Conservation (phyloP, 495 filamentous ascomycete species). For the Xylaria curta region DNA sequence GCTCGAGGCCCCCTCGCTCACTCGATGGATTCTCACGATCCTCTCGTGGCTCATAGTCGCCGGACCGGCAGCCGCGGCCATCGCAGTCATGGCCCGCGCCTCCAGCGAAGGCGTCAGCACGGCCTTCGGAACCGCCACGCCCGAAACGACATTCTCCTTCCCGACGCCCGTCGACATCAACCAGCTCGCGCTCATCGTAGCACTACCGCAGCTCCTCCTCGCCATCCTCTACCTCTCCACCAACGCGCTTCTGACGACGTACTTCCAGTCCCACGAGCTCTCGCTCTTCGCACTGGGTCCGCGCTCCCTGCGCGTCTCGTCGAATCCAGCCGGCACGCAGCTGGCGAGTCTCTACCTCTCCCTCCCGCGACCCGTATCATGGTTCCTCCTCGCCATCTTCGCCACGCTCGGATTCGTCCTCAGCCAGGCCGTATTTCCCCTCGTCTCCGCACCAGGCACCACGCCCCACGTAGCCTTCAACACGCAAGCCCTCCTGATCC, state of each 20-base stretch:
- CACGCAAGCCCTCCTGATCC: constrained; percentile 42
- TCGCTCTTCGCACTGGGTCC: constrained; percentile 44
- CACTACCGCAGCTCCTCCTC: constrained; percentile 50
- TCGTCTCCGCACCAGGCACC: constrained; percentile 23
- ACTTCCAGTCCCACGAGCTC: constrained; percentile 52
- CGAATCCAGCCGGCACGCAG: constrained; percentile 42
- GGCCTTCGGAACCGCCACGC: constrained; percentile 39
- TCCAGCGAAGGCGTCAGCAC: constrained; percentile 33
- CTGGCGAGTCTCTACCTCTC: constrained; percentile 48
- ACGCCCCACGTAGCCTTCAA: constrained; percentile 38
- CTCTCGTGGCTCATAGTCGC: constrained; percentile 39
- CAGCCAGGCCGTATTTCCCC: constrained; percentile 44
- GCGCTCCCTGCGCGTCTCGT: constrained; percentile 47
- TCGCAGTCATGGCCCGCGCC: constrained; percentile 36
- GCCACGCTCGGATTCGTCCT: constrained; percentile 45
- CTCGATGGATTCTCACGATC: constrained; percentile 42
- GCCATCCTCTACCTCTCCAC: constrained; percentile 46
- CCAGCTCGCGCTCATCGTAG: constrained; percentile 40
- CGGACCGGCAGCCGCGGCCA: constrained; percentile 39
- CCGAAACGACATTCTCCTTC: constrained; percentile 35
- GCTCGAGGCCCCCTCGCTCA: constrained; percentile 46
- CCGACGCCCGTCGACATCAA: constrained; percentile 29
- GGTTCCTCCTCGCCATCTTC: constrained; percentile 46
- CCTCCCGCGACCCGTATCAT: constrained; percentile 47
- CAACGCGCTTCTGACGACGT: constrained; percentile 49